These are phyloP conservation scores for Phytophthora megakarya DNA, from an alignment of 352 stramenopile species.

Conservation along the genomic window DNA sequence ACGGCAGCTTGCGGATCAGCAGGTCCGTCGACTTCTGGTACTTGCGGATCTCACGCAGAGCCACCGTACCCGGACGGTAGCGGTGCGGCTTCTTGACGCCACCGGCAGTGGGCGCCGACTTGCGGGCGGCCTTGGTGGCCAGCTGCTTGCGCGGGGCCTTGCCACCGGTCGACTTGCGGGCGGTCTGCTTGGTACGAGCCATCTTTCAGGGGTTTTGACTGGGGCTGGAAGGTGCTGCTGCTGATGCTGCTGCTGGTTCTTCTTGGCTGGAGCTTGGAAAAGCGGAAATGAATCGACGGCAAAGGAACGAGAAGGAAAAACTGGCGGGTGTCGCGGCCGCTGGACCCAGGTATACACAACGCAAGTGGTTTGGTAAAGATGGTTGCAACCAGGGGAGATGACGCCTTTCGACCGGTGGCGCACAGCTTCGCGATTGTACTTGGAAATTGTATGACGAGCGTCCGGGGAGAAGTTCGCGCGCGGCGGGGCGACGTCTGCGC, in stretches of 20 bases:
- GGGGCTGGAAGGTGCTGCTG: not conserved
- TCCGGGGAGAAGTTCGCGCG: not conserved
- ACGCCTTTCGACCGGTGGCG: constrained; percentile 9
- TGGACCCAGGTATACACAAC: constrained; percentile 42
- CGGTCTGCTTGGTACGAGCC: constrained; percentile 97
- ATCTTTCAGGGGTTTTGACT: constrained; percentile 50
- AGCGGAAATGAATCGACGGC: constrained; percentile 43
- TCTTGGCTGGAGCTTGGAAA: constrained; percentile 43
- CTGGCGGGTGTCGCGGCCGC: not conserved
- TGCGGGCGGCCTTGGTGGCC: constrained; percentile 92
- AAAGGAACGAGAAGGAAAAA: constrained; percentile 1
- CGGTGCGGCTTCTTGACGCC: constrained; percentile 91
- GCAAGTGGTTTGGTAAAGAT: constrained; percentile 41
- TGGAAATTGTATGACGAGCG: not conserved
- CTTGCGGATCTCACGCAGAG: constrained; percentile 95
- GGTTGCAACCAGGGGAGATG: constrained; percentile 47
- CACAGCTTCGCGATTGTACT: constrained; percentile 20
- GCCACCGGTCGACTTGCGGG: constrained; percentile 95
- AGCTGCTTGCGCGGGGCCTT: constrained; percentile 95
- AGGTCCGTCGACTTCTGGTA: constrained; percentile 97
- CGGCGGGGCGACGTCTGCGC: constrained; percentile 38
- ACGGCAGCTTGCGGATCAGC: constrained; percentile 95
- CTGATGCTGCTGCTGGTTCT: constrained; percentile 11
- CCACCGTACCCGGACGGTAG: constrained; percentile 83
- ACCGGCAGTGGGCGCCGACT: constrained; percentile 91